Evolutionary conservation across 1,284 basidiomycete species (phyloP), one percentile per base, ranked within the genome.

Genomic region (Clitocybe nebularis): DNA sequence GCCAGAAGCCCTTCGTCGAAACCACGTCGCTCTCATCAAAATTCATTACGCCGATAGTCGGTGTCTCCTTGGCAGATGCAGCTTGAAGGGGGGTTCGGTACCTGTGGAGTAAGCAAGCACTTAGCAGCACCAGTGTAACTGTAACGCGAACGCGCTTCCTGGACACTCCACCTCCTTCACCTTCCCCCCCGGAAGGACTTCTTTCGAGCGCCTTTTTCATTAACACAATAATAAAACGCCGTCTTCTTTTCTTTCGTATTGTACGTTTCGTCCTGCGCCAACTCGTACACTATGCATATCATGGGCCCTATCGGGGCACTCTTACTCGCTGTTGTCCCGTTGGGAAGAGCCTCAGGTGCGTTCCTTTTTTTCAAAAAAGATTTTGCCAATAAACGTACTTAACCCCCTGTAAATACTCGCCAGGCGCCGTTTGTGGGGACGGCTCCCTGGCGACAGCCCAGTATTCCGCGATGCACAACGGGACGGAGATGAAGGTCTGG

Each of bases 401-500:
- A 43, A 43, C 24, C 13, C 26, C 14, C 19, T 17, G 10, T 19
- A n/a, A 29, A n/a, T n/a, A n/a, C n/a, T n/a, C n/a, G 19, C 24
- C 10, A 42, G 34, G 25, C 28, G 21, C 21, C 9, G 9, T 23
- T 1, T 42, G 33, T 34, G 40, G 23, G 8, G 32, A 29, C 22
- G 40, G 24, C 11, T 42, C 41, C 8, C 41, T 11, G 25, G 20
- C 41, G 5, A 17, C 24, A 21, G 17, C 19, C 16, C 29, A 30
- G 17, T 14, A 8, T 23, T 17, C 13, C 22, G 14, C 34, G 14
- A 21, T 28, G 14, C 5, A 33, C 22, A 21, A 34, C 22, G 39
- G 39, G 8, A 41, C 14, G 17, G 16, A 35, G 19, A 26, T 41
- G 40, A 33, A 33, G 17, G 36, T 26, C 5, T 42, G 25, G 34